These are phyloP conservation scores for Bipolaris zeicola DNA, from an alignment of 2,329 filamentous ascomycete species.

Conservation along the genomic window DNA sequence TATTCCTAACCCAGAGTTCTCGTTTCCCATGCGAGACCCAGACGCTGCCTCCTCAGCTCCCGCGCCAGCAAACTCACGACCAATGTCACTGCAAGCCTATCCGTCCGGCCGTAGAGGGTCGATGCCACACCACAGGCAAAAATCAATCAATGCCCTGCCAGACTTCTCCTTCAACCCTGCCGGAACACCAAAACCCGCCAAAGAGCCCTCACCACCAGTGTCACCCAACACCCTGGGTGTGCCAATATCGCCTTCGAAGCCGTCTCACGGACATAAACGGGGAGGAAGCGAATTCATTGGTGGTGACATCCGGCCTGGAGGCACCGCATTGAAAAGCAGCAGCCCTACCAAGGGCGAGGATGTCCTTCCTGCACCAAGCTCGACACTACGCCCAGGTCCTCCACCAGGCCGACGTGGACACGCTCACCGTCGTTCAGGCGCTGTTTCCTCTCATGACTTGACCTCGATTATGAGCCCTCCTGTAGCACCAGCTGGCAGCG, in stretches of 20 bases:
- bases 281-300: slow-evolving; percentile 88
- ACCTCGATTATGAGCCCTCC: slow-evolving; percentile 69
- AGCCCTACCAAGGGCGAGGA: slow-evolving; percentile 72
- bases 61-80: slow-evolving; percentile 42
- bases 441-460: slow-evolving; percentile 84
- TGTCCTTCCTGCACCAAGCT: slow-evolving; percentile 61
- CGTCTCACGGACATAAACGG: slow-evolving; percentile 68
- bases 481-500: slow-evolving; percentile 62
- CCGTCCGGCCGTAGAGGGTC: slow-evolving; percentile 43
- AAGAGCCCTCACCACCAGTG: slow-evolving; percentile 44
- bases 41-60: slow-evolving; percentile 36
- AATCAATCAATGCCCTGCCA: slow-evolving; percentile 53
- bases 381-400: slow-evolving; percentile 55
- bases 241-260: slow-evolving; percentile 57
- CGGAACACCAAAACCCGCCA: slow-evolving; percentile 41
- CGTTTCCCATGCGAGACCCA: slow-evolving; percentile 52
- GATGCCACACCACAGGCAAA: slow-evolving; percentile 45
- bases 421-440: slow-evolving; percentile 77
- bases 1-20: slow-evolving; percentile 56
- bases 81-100: slow-evolving; percentile 47
- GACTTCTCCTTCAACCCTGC: slow-evolving; percentile 57
- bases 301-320: slow-evolving; percentile 62
- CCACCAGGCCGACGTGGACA: slow-evolving; percentile 69
- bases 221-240: slow-evolving; percentile 47
- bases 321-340: slow-evolving; percentile 66